Evolutionary conservation across 257 asterid species (phyloP), one percentile per base, ranked within the genome.

Genomic region (Solanum chaucha): DNA sequence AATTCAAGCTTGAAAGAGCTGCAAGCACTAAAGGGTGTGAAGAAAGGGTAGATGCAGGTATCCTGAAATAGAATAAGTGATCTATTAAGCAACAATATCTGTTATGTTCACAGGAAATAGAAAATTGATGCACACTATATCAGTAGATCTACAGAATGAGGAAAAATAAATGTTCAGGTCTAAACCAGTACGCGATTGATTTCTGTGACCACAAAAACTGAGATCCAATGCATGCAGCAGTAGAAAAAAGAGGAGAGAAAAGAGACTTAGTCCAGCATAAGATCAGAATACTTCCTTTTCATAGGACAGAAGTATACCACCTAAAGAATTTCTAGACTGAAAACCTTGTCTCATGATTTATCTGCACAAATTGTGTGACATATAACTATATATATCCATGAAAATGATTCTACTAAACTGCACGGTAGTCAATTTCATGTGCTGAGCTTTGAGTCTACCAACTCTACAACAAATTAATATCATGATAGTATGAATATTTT

Each of bases 1-100:
- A 91, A 71, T 89, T 92, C 98, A 97, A 93, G 93, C 97, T 94
- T 90, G 99, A 92, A 91, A 97, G 95, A 90, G 99, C 98, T 68
- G 97, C 91, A 86, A 91, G 96, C 91, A 95, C 99, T 88, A 97
- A 89, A 55, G 95, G 98, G 90, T 97, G 98, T 70, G 98, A 93
- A 87, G 99, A 97, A 90, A 97, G 98, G 34, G 91, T 89, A 88
- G 97, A 92, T 87, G 98, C 97, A 70, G 98, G 98, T 81, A 97
- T 91, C 97, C 99, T 97, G 98, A 89, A 93, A 93, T 83, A 90
- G 89, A 88, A 67, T 72, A 36, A 28, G 74, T 28, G 85, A 3
- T 46, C 61, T 48, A 55, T 35, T 51, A 44, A 64, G 51, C 68
- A 51, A 51, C 58, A 58, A 86, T 26, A 67, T 36, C 26, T 58